These are phyloP conservation scores for Aspergillus cavernicola DNA, from an alignment of 495 filamentous ascomycete species.

Conservation along the genomic window DNA sequence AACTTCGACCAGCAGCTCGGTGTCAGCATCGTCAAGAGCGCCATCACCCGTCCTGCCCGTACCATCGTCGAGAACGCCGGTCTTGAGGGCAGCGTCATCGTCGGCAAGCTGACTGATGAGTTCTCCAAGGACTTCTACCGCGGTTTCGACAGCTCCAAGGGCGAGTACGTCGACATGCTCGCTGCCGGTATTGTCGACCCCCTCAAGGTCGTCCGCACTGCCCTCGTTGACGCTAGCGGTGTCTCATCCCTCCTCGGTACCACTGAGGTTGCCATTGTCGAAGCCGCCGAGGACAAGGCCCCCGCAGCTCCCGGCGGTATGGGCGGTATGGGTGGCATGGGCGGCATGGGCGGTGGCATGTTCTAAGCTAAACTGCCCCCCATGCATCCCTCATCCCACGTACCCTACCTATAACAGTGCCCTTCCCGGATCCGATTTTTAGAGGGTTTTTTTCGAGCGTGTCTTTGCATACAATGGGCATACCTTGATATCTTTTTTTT, in stretches of 20 bases:
- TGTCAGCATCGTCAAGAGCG: constrained; percentile 94
- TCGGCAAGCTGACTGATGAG: constrained; percentile 97
- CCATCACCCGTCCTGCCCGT: constrained; percentile 89
- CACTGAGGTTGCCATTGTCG: constrained; percentile 95
- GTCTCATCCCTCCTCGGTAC: constrained; percentile 96
- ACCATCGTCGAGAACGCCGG: constrained; percentile 98
- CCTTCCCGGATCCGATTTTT: constrained; percentile 9
- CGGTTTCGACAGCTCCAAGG: constrained; percentile 92
- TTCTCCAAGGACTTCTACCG: constrained; percentile 92
- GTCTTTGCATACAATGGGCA: constrained; percentile 45
- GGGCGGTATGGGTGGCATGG: constrained; percentile 62
- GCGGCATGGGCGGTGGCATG: constrained; percentile 54
- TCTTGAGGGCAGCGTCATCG: constrained; percentile 89
- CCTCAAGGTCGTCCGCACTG: constrained; percentile 97
- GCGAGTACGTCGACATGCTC: constrained; percentile 99
- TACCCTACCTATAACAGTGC: no score
- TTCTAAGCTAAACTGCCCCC: constrained; percentile 34
- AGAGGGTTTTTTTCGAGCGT: constrained; percentile 32
- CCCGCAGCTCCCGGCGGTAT: constrained; percentile 42
- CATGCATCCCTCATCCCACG: constrained; percentile 6
- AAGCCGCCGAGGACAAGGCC: constrained; percentile 90
- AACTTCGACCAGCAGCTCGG: constrained; percentile 99
- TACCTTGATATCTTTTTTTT: constrained; percentile 31
- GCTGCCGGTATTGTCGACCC: constrained; percentile 93
- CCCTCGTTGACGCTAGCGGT: constrained; percentile 88